These are phyloP conservation scores for Epichloe sylvatica DNA, from an alignment of 2,329 filamentous ascomycete genomes.

Conservation along the genomic window DNA sequence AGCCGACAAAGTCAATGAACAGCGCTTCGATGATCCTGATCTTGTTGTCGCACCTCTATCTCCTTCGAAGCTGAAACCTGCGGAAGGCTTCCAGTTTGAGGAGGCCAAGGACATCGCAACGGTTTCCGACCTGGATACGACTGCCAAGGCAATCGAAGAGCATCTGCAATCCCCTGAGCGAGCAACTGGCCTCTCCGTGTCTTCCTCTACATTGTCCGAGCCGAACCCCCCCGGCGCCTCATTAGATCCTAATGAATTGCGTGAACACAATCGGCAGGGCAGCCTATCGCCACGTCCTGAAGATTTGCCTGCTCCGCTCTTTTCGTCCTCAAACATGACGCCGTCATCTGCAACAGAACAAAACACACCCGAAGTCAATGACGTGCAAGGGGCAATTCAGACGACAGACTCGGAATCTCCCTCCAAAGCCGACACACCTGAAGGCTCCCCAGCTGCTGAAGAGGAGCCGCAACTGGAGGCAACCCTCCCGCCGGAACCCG, in stretches of 20 bases:
- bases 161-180: background rate
- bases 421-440: background rate
- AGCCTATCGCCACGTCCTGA: slow-evolving; percentile 43
- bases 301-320: slow-evolving; percentile 53
- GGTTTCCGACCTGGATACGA: background rate
- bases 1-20: slow-evolving; percentile 39
- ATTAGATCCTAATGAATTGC: slow-evolving; percentile 5
- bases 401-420: background rate
- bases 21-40: slow-evolving; percentile 40
- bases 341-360: slow-evolving; percentile 1
- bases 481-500: slow-evolving; percentile 36
- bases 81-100: background rate
- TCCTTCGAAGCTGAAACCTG: slow-evolving; percentile 26
- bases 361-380: background rate
- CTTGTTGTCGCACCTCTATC: slow-evolving; percentile 45
- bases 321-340: slow-evolving; percentile 14
- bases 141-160: slow-evolving; percentile 1
- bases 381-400: background rate
- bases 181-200: background rate
- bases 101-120: background rate
- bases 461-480: slow-evolving; percentile 8
- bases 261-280: slow-evolving; percentile 8
- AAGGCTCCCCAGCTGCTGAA: slow-evolving; percentile 1
- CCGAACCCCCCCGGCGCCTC: slow-evolving; percentile 6
- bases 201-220: slow-evolving; percentile 6